Base-by-base conservation (phyloP, 2,329 filamentous ascomycete genomes). In the Geoglossum cookeanum region DNA sequence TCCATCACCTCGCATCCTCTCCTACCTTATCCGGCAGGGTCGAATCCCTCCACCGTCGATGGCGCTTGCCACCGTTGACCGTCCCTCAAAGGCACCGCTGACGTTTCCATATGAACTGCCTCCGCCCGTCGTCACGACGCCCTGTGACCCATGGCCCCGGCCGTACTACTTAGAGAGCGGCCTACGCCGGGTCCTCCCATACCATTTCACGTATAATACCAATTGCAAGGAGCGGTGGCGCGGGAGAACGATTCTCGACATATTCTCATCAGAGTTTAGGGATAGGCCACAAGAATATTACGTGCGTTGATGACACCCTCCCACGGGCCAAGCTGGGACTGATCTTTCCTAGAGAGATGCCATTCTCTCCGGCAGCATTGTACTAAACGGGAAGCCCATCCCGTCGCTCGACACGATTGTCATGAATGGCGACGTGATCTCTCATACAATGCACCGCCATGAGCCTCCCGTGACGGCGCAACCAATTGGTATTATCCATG, bases 141-240 rank as follows among this genome's bases (percentile, higher is more conserved):
- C 75, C n/a, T 74, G 71, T 63, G 74, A 76, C 64, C 78, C 78
- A 1, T 81, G 78, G 75, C 78, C 79, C 52, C 72, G 74, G 58
- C 89, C 88, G 0, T 97, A 96, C 70, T 85, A 84, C 64, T 75
- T 95, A 60, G 84, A 95, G 64, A 83, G 84, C 63, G 89, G 87
- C 7, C 73, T 98, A 60, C 83, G 90, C 55, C 83, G 88, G 61
- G 84, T 96, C 35, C 77, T 77, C 48, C 91, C 91, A 3, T 97
- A 98, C 67, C 81, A 92, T 68, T 96, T 78, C 69, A 96, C 90
- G 2, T 96, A 96, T 75, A 94, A 95, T 67, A 96, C 91, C 0
- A 88, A 81, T 72, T 92, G 87, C 74, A 98, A 97, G 71, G 79
- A 95, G 71, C 78, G 92, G 69, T 98, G 92, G 92, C 79, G 91